Evolutionary conservation across 129 eudicot genomes (phyloP), one percentile per base, ranked within the genome.

Genomic region (Mikania micrantha): DNA sequence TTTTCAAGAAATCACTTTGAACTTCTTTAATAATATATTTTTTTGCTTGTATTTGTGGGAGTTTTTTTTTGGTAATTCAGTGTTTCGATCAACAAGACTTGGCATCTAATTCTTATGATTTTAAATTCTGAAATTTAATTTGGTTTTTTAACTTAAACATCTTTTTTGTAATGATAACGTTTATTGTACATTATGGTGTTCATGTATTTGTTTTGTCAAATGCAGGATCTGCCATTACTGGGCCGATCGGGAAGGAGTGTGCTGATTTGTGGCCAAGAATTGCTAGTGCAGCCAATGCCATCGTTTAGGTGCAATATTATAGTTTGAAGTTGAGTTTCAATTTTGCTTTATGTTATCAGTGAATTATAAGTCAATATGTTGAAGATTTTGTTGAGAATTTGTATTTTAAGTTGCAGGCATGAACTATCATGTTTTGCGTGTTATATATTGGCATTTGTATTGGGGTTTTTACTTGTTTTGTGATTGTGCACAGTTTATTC

Each of bases 231-330:
- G 85, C 88, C 1, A 85, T 85, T 39, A 85, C 91, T 36, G 85
- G 88, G 25, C 91, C 85, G 3, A 82, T 77, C 44, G 88, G 88
- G 64, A 85, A 82, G 88, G 85, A 82, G 59, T 85, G 88, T 75
- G 85, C 88, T 38, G 88, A 79, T 74, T 54, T 82, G 29, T 79
- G 85, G 85, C 84, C 84, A 4, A 85, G 83, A 70, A 82, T 79
- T 58, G 85, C 81, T 1, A 85, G 87, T 69, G 87, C 87, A 2
- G 62, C 62, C 8, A 20, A 67, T 21, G 32, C 60, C 3, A 34
- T 34, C 7, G 47, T 32, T 11, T 52, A 49, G 22, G 5, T 9
- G 59, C 6, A 21, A 52, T n/a, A 0, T 21, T 52, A 15, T 8
- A 5, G 4, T 21, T 22, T 9, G 54, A 21, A 52, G 59, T 52